A percentile compares a stretch with the other conserved stretches of the same genome.
These are phyloP conservation scores for Populus trichocarpa DNA, from an alignment of 441 rosid genomes.

Conservation along the genomic window DNA sequence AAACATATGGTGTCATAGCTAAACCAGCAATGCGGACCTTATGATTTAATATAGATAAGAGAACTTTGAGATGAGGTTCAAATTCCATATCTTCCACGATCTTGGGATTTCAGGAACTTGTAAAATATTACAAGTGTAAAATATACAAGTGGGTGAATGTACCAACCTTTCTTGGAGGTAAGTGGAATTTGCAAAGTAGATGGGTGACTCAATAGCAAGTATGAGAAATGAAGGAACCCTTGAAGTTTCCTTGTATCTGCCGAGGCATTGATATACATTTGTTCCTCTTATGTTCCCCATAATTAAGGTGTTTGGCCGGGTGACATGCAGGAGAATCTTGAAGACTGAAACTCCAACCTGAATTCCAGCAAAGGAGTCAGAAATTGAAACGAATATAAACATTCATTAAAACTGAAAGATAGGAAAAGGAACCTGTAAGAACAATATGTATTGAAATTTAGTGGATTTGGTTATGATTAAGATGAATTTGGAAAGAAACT, in stretches of 20 bases:
- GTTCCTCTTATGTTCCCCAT: conserved; percentile 85
- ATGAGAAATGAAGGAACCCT: conserved; percentile 75
- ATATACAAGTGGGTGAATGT: neutral
- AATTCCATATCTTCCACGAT: too few relatives aligned
- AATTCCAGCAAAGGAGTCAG: conserved; percentile 5
- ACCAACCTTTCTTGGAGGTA: conserved; percentile 81
- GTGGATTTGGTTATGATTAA: neutral
- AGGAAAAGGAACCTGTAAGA: neutral
- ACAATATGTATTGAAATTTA: neutral
- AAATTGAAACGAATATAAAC: neutral
- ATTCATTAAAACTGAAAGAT: neutral
- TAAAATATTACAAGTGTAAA: neutral
- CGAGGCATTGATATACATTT: conserved; percentile 63
- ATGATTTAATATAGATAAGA: too few relatives aligned
- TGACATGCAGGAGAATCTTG: conserved; percentile 80
- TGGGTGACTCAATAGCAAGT: conserved; percentile 75
- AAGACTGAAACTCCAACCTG: conserved; percentile 90
- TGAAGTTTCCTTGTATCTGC: conserved; percentile 60
- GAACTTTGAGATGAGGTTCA: too few relatives aligned
- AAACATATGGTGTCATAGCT: too few relatives aligned
- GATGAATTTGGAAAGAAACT: neutral
- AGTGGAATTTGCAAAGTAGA: conserved; percentile 89
- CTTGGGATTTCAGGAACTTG: neutral
- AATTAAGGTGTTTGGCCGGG: conserved; percentile 73
- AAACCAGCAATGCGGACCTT: too few relatives aligned